phyloP scores from a whole-genome alignment of 441 rosid genomes.

The Gossypium gossypioides region DNA sequence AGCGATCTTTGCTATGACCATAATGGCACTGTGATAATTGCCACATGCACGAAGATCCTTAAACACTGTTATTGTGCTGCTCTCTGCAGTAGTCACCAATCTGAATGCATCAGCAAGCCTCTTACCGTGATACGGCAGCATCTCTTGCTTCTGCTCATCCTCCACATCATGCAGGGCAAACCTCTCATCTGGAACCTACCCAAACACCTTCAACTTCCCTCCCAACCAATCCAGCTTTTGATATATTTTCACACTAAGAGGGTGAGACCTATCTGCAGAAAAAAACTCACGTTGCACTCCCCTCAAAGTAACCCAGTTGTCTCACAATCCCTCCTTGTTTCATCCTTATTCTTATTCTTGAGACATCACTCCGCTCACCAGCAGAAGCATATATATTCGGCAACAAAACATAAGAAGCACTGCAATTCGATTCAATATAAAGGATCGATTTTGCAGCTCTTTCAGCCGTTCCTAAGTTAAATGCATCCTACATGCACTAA shows the following conservation, averaged over 20 bases:
- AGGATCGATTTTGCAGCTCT: constrained; percentile 33
- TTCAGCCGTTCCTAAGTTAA: constrained; percentile 36
- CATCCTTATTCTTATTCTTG: constrained; percentile 37
- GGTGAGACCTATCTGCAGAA: constrained; percentile 48
- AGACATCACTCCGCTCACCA: constrained; percentile 39
- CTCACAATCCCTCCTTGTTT: constrained; percentile 37
- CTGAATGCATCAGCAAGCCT: constrained; percentile 26
- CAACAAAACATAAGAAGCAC: constrained; percentile 40
- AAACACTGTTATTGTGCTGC: constrained; percentile 39
- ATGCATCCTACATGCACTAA: constrained; percentile 45
- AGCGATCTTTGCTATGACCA: constrained; percentile 27
- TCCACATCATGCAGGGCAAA: constrained; percentile 31
- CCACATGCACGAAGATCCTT: constrained; percentile 50
- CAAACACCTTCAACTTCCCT: constrained; percentile 21
- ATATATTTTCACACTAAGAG: constrained; percentile 28
- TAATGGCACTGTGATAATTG: constrained; percentile 42
- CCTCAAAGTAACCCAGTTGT: constrained; percentile 45
- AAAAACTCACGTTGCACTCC: constrained; percentile 49
- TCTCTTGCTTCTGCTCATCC: constrained; percentile 10
- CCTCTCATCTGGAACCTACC: constrained; percentile 3
- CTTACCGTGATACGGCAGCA: neutral
- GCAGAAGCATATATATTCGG: constrained; percentile 48
- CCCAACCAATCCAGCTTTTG: constrained; percentile 50
- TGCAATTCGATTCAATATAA: constrained; percentile 31
- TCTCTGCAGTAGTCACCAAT: constrained; percentile 28